phyloP scores from a whole-genome alignment of 1,284 basidiomycete species.

The Boletellus sp. region DNA sequence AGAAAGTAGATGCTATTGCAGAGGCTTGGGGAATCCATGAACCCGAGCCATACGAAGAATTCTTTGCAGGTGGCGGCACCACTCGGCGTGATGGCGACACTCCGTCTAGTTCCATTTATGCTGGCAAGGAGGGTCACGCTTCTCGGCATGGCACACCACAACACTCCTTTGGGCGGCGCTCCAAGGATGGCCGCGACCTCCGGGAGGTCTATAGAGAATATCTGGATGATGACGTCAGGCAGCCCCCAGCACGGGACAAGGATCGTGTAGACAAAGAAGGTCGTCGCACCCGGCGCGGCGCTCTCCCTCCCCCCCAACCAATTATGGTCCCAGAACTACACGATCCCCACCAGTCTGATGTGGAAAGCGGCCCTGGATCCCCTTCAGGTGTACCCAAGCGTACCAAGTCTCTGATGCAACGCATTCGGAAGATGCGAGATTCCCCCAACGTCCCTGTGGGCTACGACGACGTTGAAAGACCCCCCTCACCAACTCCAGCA shows the following conservation, averaged over 20 bases:
- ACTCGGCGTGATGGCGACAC: constrained; percentile 47
- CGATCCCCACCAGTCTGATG: constrained; percentile 43
- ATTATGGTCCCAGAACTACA: constrained; percentile 62
- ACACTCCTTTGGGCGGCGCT: constrained; percentile 35
- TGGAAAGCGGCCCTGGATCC: constrained; percentile 35
- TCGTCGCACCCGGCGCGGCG: constrained; percentile 42
- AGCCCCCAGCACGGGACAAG: constrained; percentile 28
- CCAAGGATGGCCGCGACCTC: constrained; percentile 44
- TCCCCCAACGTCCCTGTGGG: constrained; percentile 75
- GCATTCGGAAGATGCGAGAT: constrained; percentile 81
- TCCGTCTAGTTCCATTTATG: constrained; percentile 61
- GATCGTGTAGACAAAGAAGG: constrained; percentile 28
- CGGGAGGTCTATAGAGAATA: constrained; percentile 44
- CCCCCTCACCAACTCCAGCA: constrained; percentile 47
- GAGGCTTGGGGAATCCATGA: constrained; percentile 88
- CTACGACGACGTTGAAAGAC: constrained; percentile 41
- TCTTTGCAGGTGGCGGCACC: constrained; percentile 69
- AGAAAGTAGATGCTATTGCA: constrained; percentile 76
- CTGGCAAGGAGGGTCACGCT: constrained; percentile 48
- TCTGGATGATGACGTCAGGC: constrained; percentile 36
- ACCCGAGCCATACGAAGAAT: constrained; percentile 83
- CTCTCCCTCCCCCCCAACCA: constrained; percentile 74
- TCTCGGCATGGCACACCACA: constrained; percentile 31
- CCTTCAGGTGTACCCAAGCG: constrained; percentile 56
- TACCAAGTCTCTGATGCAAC: constrained; percentile 77